A percentile compares a stretch with the other conserved stretches of the same genome.
phyloP scores from a whole-genome alignment of 2,329 filamentous ascomycete genomes.

The Elsinoe ampelina region DNA sequence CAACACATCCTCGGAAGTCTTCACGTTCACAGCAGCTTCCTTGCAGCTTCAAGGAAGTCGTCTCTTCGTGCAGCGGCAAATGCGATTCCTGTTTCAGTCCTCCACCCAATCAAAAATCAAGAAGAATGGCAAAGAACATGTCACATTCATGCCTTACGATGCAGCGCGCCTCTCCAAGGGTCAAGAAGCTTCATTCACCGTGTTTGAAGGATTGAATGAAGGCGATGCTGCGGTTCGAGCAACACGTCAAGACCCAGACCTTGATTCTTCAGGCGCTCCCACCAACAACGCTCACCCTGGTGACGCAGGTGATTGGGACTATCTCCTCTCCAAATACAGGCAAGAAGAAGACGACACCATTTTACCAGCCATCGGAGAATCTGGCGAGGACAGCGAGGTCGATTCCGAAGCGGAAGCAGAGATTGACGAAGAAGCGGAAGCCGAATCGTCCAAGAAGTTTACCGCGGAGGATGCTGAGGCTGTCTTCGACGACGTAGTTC shows the following conservation, averaged over 20 bases:
- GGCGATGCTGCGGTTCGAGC: slow-evolving; percentile 20
- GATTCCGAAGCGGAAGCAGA: slow-evolving; percentile 37
- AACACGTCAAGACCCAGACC: neutral
- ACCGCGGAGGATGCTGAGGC: slow-evolving; percentile 38
- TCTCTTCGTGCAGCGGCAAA: slow-evolving; percentile 23
- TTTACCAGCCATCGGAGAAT: slow-evolving; percentile 48
- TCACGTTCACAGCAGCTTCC: slow-evolving; percentile 19
- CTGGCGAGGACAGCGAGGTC: slow-evolving; percentile 28
- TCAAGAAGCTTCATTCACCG: slow-evolving; percentile 23
- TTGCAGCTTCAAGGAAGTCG: slow-evolving; percentile 18
- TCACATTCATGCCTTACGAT: slow-evolving; percentile 26
- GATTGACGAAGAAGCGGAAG: slow-evolving; percentile 37
- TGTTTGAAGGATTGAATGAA: slow-evolving; percentile 20
- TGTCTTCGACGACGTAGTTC: slow-evolving; percentile 47
- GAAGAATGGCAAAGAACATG: slow-evolving; percentile 18
- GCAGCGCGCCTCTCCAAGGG: slow-evolving; percentile 11
- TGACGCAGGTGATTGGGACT: slow-evolving; percentile 18
- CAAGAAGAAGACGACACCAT: slow-evolving; percentile 35
- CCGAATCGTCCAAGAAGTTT: neutral
- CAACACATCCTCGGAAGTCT: slow-evolving; percentile 13
- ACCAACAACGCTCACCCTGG: neutral
- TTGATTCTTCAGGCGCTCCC: neutral
- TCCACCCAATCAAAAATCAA: neutral
- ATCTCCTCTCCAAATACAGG: slow-evolving; percentile 21
- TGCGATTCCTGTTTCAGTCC: slow-evolving; percentile 20